Evolutionary conservation across 805 yeast genomes (phyloP), one percentile per base, ranked within the genome.

Genomic region (Citeromyces matritensis): DNA sequence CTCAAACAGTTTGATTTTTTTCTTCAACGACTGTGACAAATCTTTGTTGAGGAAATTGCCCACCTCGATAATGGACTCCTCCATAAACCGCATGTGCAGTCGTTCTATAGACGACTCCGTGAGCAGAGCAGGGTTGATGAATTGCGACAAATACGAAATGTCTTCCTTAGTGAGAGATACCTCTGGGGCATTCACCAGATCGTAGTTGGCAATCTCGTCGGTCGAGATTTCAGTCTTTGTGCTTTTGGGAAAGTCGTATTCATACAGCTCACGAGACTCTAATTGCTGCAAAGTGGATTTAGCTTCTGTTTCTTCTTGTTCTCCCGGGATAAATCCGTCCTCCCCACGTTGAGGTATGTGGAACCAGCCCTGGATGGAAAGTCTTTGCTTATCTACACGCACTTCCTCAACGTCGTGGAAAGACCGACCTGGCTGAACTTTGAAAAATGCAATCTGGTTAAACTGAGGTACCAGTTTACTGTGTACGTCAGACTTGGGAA

Each of bases 351-450:
- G 97, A 3, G 99, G 99, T 32, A 86, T 82, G 52, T 91, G 99
- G 49, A 88, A 93, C 99, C 99, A 93, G 1, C 99, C 99, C 46
- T 91, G 95, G 37, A 91, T 83, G 1, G 95, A 82, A 24, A 91
- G 58, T 46, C 99, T 66, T 39, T 85, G 94, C 47, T 78, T 82
- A 47, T 86, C 94, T 2, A 76, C 94, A 37, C 77, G 68, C 1
- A 93, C 98, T 51, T 91, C 98, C 55, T 93, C 97, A 9, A 91
- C 99, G 44, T 93, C 98, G 51, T 91, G 99, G 65, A 91, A 91
- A 2, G 95, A 81, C 30, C 78, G 67, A 1, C 98, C 99, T 1
- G 98, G 99, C 48, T 85, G 91, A 9, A 91, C 97, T 4, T 80
- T 78, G 63, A 91, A 91, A 47, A 91, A 83, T 0, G 97, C 95